These are phyloP conservation scores for Blastosporella zonata DNA, from an alignment of 1,284 basidiomycete genomes.

Conservation along the genomic window DNA sequence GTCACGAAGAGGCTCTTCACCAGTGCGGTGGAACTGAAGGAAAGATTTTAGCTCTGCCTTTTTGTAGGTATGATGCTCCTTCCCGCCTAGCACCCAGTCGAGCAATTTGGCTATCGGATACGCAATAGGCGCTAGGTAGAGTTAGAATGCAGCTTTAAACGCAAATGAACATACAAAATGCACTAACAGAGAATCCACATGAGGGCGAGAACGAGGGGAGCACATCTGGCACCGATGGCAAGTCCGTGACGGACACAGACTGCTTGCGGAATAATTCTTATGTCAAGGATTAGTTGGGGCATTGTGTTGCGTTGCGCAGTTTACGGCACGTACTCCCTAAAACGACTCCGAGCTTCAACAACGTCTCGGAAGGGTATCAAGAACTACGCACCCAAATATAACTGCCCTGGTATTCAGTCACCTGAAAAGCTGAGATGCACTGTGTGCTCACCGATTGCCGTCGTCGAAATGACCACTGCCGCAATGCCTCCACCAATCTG, in stretches of 20 bases:
- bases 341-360: neutral
- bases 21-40: slow-evolving; percentile 85
- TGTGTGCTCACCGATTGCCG: slow-evolving; percentile 66
- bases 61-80: slow-evolving; percentile 80
- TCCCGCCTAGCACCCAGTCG: slow-evolving; percentile 72
- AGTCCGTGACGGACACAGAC: slow-evolving; percentile 91
- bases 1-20: slow-evolving; percentile 84
- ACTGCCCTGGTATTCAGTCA: slow-evolving; percentile 38
- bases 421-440: neutral
- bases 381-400: slow-evolving; percentile 67
- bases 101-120: slow-evolving; percentile 88
- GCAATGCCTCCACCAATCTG: slow-evolving; percentile 68
- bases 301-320: neutral
- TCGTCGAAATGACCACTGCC: slow-evolving; percentile 82
- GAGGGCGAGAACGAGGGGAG: slow-evolving; percentile 74
- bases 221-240: slow-evolving; percentile 83
- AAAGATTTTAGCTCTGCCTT: slow-evolving; percentile 93
- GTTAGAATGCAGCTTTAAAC: neutral
- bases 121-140: slow-evolving; percentile 68
- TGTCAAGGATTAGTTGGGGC: neutral
- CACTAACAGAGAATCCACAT: slow-evolving; percentile 77
- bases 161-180: neutral
- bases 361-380: neutral
- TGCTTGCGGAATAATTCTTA: slow-evolving; percentile 84
- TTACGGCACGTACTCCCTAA: slow-evolving; percentile 48